These are phyloP conservation scores for Citrus mangshanensis DNA, from an alignment of 345 rosid species.

Conservation along the genomic window DNA sequence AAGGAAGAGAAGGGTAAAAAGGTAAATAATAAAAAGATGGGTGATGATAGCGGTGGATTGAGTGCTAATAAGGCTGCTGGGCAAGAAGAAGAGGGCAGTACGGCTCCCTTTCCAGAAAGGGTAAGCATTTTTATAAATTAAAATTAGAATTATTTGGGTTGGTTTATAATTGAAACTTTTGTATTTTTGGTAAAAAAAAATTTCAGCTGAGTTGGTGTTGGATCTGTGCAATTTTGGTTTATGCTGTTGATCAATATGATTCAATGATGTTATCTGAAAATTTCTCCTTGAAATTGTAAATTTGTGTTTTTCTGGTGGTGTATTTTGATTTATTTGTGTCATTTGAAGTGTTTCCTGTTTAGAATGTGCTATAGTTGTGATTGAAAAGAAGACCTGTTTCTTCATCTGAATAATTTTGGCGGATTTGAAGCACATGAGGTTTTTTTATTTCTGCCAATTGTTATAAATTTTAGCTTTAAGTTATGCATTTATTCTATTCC, in stretches of 20 bases:
- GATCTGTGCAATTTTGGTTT: neutral
- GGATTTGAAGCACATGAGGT: neutral
- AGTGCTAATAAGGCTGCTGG: constrained; percentile 74
- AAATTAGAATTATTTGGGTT: neutral
- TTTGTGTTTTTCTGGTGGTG: neutral
- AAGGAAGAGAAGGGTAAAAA: constrained; percentile 31
- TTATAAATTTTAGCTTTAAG: neutral
- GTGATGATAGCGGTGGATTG: constrained; percentile 67
- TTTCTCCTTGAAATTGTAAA: neutral
- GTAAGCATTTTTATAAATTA: constrained; percentile 27
- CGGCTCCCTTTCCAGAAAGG: constrained; percentile 88
- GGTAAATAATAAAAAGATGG: constrained; percentile 45
- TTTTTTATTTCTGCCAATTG: neutral
- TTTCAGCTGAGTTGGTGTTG: neutral
- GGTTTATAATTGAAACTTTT: neutral
- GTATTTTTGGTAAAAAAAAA: neutral
- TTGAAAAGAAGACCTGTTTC: neutral
- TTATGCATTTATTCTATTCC: neutral
- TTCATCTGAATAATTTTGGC: neutral
- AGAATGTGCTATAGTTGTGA: neutral
- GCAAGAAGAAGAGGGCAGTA: constrained; percentile 84
- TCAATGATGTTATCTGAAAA: neutral
- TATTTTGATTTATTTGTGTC: neutral
- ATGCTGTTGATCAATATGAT: neutral
- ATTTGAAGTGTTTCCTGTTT: neutral